Evolutionary conservation across 2,329 filamentous ascomycete species (phyloP).

Genomic region (Beauveria rudraprayagi): DNA sequence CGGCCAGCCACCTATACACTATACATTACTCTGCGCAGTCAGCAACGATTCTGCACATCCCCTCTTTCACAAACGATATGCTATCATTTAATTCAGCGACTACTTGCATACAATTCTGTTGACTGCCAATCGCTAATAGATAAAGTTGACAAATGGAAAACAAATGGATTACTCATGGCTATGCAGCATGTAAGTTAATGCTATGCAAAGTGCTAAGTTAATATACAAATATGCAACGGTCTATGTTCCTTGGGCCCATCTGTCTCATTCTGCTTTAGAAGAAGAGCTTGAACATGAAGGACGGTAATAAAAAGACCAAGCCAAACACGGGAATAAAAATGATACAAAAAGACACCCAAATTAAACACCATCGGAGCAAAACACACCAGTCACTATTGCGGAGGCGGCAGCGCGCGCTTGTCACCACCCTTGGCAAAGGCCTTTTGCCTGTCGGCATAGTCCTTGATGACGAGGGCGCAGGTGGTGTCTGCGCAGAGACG

Average conservation of each 20-base stretch:
- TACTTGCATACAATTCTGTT: no score
- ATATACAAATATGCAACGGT: neutral
- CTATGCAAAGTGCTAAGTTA: neutral
- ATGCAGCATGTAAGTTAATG: neutral
- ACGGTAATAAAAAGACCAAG: neutral
- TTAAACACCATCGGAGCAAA: neutral
- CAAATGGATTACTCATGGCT: neutral
- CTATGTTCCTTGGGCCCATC: neutral
- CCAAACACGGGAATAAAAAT: neutral
- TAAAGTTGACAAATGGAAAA: no score
- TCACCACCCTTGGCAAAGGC: slow-evolving; percentile 38
- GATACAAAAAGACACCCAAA: neutral
- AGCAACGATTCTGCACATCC: no score
- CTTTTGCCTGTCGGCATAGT: slow-evolving; percentile 61
- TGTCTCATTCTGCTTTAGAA: neutral
- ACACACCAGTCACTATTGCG: neutral
- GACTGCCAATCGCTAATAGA: no score
- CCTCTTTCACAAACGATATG: no score
- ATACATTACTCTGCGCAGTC: neutral
- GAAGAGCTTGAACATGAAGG: neutral
- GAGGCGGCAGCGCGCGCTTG: slow-evolving; percentile 16
- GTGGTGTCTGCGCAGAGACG: slow-evolving; percentile 78
- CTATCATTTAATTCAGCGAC: no score
- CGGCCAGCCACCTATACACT: neutral
- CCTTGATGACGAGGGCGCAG: slow-evolving; percentile 75